phyloP scores from a whole-genome alignment of 106 monocot genomes.

The Dioscorea alata region DNA sequence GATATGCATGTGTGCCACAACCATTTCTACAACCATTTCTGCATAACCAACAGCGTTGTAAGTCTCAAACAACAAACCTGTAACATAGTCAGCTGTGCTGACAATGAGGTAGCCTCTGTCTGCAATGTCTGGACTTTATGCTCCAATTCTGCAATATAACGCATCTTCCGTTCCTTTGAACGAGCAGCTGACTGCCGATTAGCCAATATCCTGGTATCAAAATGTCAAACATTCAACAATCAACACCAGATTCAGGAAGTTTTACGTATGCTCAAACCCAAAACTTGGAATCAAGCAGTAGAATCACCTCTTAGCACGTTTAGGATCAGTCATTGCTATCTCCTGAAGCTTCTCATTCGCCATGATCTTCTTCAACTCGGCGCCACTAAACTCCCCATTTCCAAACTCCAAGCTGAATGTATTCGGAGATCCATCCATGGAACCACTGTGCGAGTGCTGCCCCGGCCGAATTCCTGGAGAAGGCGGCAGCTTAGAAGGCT shows the following conservation, averaged over 20 bases:
- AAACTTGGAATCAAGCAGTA: neutral
- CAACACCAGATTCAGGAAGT: too few relatives aligned
- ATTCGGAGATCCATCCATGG: constrained; percentile 36
- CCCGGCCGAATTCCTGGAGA: constrained; percentile 22
- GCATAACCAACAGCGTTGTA: too few relatives aligned
- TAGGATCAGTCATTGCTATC: constrained; percentile 72
- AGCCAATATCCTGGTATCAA: constrained; percentile 61
- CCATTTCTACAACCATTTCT: too few relatives aligned
- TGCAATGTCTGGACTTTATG: constrained; percentile 92
- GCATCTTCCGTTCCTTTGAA: constrained; percentile 83
- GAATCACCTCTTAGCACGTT: constrained; percentile 70
- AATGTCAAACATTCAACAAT: neutral
- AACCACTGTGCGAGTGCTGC: constrained; percentile 37
- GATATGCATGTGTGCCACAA: too few relatives aligned
- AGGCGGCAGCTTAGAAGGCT: constrained; percentile 51
- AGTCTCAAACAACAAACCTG: too few relatives aligned
- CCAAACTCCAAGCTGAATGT: constrained; percentile 80
- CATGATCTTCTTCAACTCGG: constrained; percentile 84
- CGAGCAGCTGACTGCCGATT: constrained; percentile 96
- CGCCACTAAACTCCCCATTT: constrained; percentile 63
- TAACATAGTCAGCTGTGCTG: constrained; percentile 72
- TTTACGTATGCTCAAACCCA: too few relatives aligned
- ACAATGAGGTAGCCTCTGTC: constrained; percentile 87
- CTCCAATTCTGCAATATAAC: constrained; percentile 82
- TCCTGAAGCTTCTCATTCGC: constrained; percentile 81